These are phyloP conservation scores for Aureobasidium vineae DNA, from an alignment of 2,329 filamentous ascomycete genomes.

Conservation along the genomic window DNA sequence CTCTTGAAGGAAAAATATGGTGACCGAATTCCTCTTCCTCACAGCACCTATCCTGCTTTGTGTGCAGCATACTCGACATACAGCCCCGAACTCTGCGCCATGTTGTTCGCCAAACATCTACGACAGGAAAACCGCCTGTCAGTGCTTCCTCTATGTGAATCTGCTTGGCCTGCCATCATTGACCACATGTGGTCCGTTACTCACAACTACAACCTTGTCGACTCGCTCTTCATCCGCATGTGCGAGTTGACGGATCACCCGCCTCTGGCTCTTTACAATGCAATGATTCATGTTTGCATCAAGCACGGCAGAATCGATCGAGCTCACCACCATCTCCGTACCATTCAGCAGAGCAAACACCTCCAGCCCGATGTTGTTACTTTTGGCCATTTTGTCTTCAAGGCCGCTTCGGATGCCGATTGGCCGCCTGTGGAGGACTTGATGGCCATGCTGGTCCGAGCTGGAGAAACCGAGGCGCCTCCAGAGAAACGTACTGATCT, in stretches of 20 bases:
- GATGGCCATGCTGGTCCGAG: constrained; percentile 13
- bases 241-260: background rate
- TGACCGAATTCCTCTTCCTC: background rate
- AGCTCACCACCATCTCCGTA: constrained; percentile 8
- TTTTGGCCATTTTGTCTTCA: constrained; percentile 22
- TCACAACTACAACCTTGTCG: background rate
- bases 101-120: constrained; percentile 11
- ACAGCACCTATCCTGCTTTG: background rate
- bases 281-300: constrained; percentile 21
- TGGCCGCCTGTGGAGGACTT: constrained; percentile 28
- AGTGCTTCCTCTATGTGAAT: background rate
- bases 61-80: constrained; percentile 6
- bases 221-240: background rate
- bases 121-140: background rate
- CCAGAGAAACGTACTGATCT: constrained; percentile 7
- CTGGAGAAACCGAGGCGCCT: constrained; percentile 4
- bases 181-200: constrained; percentile 10
- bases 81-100: background rate
- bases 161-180: constrained; percentile 19
- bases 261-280: constrained; percentile 15
- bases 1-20: background rate
- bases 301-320: background rate
- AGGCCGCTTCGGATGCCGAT: constrained; percentile 27
- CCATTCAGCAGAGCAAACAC: constrained; percentile 1
- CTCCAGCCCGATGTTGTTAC: constrained; percentile 12